These are phyloP conservation scores for Fraxinus cuspidata DNA, from an alignment of 257 asterid genomes.

Conservation along the genomic window DNA sequence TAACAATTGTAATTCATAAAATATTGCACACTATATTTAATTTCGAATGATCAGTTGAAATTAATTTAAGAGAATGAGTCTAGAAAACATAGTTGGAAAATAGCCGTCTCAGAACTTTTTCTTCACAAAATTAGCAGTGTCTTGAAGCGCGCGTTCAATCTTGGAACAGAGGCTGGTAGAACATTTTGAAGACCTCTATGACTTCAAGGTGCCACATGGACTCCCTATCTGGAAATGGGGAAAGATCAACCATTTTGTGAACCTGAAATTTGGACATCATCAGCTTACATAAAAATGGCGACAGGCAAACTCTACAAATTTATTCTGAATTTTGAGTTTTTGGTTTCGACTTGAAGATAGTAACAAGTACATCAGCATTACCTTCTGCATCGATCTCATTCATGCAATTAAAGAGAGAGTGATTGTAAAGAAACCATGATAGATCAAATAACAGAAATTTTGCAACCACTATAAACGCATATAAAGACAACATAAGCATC, in stretches of 20 bases:
- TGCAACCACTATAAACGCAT: not conserved
- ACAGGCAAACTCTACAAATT: not conserved
- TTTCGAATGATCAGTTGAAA: not conserved
- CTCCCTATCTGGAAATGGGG: constrained; percentile 77
- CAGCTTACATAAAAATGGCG: not conserved
- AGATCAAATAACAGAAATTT: not conserved
- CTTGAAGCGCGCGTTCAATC: not conserved
- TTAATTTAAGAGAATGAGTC: not conserved
- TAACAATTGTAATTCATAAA: not conserved
- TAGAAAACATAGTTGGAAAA: not conserved
- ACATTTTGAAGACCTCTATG: constrained; percentile 75
- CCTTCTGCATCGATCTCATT: not conserved
- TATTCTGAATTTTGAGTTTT: not conserved
- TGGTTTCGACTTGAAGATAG: not conserved
- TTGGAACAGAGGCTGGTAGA: constrained; percentile 58
- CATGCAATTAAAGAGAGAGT: not conserved
- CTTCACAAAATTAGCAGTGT: not conserved
- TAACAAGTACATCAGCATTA: not conserved
- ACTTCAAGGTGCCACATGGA: constrained; percentile 97
- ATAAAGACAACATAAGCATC: not conserved
- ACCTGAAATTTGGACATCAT: constrained; percentile 52
- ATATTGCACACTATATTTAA: not conserved
- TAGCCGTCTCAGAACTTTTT: not conserved
- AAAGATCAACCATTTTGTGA: constrained; percentile 89
- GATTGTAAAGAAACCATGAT: not conserved